Base-by-base conservation (phyloP, 164 flowering plant genomes). In the Cinnamomum micranthum region DNA sequence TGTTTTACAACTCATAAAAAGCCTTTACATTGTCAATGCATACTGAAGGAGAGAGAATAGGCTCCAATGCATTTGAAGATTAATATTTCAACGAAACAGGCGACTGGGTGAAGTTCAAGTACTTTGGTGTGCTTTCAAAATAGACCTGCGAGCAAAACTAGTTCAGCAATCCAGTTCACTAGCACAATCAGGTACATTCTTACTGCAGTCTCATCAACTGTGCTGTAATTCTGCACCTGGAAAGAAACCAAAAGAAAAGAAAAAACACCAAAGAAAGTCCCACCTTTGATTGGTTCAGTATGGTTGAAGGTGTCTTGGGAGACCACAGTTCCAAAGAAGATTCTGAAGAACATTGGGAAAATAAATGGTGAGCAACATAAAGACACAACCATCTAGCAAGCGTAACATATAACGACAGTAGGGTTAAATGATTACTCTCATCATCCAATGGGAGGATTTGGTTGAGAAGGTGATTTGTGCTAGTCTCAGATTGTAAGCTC, bases 391-490 rank as follows among this genome's bases (percentile, higher is more conserved):
- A 27, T 17, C 10, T 67, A 28, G 20, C 41, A 67, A 15, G 19
- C 14, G 23, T n/a, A 7, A 11, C 7, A 33, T 31, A 28, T 67
- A 19, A 31, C 50, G 6, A 67, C 15, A 67, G 24, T 35, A 14
- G 47, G 14, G n/a, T 17, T 19, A 15, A 31, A 0, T 15, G 2
- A 17, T 67, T 67, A 67, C 69, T 14, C 28, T 67, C 89, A 72
- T 81, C 79, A 23, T 75, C 74, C 6, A 87, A 82, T 70, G 88
- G 92, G 72, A 88, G 63, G 11, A 80, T 77, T 71, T 70, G 70
- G 68, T 83, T 77, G 76, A 90, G 81, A 73, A 28, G 69, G 17
- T 28, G 47, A 13, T 25, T 4, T 20, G 75, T 25, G 74, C 79
- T 83, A 77, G 87, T 73, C 15, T 74, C 72, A 25, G 63, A 80